Evolutionary conservation across 1,139 yeast genomes (phyloP), one percentile per base, ranked within the genome.

Genomic region (Pichia inconspicua): DNA sequence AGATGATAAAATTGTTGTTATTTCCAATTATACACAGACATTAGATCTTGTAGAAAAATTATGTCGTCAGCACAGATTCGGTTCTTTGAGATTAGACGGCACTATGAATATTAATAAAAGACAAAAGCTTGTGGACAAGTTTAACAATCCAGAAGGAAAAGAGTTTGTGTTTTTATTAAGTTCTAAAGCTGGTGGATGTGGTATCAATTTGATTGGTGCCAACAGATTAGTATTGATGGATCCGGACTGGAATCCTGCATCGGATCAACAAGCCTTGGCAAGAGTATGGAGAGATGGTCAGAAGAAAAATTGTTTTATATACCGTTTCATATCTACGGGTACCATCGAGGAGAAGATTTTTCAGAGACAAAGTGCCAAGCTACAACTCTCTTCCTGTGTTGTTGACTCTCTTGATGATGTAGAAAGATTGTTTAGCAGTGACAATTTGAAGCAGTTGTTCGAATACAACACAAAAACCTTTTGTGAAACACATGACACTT

Each of bases 221-320:
- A 92, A 94, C 59, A 74, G 98, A 53, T 72, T 92, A 53, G 79
- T 92, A 30, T 71, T 92, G 48, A 74, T 92, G 60, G 99, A 92
- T 63, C 98, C 98, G 0, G 98, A 94, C 66, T 92, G 98, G 98
- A 92, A 92, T 60, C 98, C 98, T 0, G 98, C 98, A 0, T 85
- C 97, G 2, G 98, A 92, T 64, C 98, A 92, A 64, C 98, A 92
- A 67, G 98, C 98, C 0, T 72, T 92, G 52, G 98, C 98, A 0
- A 78, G 98, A 65, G 96, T 92, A 4, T 92, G 98, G 98, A 83
- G 98, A 72, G 98, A 92, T 68, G 98, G 98, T 0, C 98, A 92
- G 62, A 90, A 87, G 73, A 92, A 92, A 66, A 96, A 87, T 65
- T 92, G 98, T 68, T 92, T 84, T 61, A 94, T 92, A 46, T 92